Evolutionary conservation across 2,329 filamentous ascomycete genomes (phyloP), one percentile per base, ranked within the genome.

Genomic region (Parascedosporium putredinis): DNA sequence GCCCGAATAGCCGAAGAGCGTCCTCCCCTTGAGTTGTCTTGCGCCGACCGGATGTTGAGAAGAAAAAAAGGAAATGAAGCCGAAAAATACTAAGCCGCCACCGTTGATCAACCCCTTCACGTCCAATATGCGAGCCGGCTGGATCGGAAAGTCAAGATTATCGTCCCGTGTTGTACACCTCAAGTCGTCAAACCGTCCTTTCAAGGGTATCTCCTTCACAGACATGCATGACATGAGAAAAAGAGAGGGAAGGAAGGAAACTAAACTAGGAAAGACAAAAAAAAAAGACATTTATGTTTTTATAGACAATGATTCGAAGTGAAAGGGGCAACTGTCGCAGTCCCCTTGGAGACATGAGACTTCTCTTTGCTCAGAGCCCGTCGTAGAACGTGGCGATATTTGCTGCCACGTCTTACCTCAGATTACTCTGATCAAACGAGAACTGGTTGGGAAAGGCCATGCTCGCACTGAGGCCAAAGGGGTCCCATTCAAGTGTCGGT

Each of bases 381-480:
- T 12, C 7, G 27, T 31, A 31, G 5, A 2, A 20, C 20, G n/a
- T 12, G 9, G 20, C 36, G 14, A 20, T 20, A 24, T 42, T 12
- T 20, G 20, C 38, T 42, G 10, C 10, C 14, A 42, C 16, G 4
- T 14, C 16, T 62, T 65, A 72, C 55, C 68, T 62, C 64, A 71
- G 75, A 57, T 76, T 78, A 62, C 74, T 72, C 46, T 78, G 79
- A 54, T 84, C 80, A 62, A 88, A 88, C 47, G 81, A 79, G 65
- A 90, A 93, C 45, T 85, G 84, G 2, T 84, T 86, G 9, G 89
- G 89, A 60, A 95, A 95, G 56, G 91, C 87, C 91, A 95, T 95
- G 68, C 88, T 95, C 31, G 90, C 90, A 52, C 86, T 91, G 48
- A 96, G 73, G 10, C 90, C 90, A 60, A 96, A 97, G 1, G 91